A percentile compares a stretch with the other conserved stretches of the same genome.
Evolutionary conservation across 2,329 filamentous ascomycete species (phyloP).

Genomic region (Penicillium sp.): DNA sequence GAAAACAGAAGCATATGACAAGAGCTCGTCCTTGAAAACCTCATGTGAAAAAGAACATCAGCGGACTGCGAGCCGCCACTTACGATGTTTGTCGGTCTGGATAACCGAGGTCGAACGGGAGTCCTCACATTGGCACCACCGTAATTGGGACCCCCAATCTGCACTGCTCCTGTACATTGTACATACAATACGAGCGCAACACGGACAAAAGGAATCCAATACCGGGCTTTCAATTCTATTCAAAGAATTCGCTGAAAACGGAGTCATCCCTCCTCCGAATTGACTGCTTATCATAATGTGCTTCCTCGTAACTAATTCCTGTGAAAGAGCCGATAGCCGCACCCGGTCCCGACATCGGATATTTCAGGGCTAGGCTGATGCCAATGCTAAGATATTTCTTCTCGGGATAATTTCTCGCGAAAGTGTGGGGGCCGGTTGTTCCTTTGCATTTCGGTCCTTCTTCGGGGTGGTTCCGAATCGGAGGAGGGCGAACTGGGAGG

Average conservation of each 20-base stretch:
- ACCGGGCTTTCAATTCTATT: too few relatives aligned
- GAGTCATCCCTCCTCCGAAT: neutral
- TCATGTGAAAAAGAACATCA: neutral
- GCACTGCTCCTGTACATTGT: neutral
- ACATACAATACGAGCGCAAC: neutral
- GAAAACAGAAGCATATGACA: too few relatives aligned
- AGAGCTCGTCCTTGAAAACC: too few relatives aligned
- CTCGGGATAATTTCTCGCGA: slow-evolving; percentile 6
- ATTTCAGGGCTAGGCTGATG: slow-evolving; percentile 5
- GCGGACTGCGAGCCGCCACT: neutral
- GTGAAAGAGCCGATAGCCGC: slow-evolving; percentile 27
- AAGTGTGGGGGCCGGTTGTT: neutral
- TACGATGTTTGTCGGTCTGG: too few relatives aligned
- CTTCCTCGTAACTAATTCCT: too few relatives aligned
- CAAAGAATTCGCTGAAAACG: neutral
- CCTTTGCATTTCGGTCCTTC: neutral
- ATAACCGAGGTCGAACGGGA: slow-evolving; percentile 8
- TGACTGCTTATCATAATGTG: too few relatives aligned
- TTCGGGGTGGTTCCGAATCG: neutral
- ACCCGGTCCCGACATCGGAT: slow-evolving; percentile 24
- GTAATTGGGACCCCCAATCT: neutral
- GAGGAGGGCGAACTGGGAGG: neutral
- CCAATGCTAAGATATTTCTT: neutral
- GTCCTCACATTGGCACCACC: neutral
- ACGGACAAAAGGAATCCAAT: slow-evolving; percentile 1